Percentiles rank a stretch among this genome's conserved stretches.
These are phyloP conservation scores for Oryza coarctata DNA, from an alignment of 176 grass and related monocot genomes.

Conservation along the genomic window DNA sequence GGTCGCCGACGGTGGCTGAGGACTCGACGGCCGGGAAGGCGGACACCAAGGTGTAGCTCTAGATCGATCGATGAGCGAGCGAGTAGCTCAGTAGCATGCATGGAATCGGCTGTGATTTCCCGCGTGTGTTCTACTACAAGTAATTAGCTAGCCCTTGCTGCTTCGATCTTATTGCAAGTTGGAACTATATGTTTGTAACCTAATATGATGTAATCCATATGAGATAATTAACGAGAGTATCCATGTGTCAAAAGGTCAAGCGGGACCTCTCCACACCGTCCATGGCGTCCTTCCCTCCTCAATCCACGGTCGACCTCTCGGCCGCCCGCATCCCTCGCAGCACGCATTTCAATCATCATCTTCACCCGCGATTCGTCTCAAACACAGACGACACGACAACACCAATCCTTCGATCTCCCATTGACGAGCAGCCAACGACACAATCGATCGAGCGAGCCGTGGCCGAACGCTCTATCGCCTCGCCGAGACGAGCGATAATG, in stretches of 20 bases:
- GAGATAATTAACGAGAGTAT: background rate
- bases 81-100: too few species aligned
- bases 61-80: background rate
- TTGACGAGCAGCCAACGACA: background rate
- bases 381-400: background rate
- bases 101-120: too few species aligned
- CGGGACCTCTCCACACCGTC: constrained; percentile 14
- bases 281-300: background rate
- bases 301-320: constrained; percentile 30
- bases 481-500: constrained; percentile 24
- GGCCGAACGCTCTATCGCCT: background rate
- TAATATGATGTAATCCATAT: too few species aligned
- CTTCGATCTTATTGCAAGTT: background rate
- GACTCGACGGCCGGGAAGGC: constrained; percentile 13
- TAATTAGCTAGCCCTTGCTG: too few species aligned
- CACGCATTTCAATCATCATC: constrained; percentile 28
- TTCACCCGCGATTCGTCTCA: background rate
- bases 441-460: background rate
- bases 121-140: too few species aligned
- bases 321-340: constrained; percentile 31
- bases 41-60: constrained; percentile 18
- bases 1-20: constrained; percentile 15
- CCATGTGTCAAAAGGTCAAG: background rate
- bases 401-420: background rate
- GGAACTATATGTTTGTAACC: background rate